phyloP scores from a whole-genome alignment of 106 monocot genomes.

The Platanthera zijinensis region DNA sequence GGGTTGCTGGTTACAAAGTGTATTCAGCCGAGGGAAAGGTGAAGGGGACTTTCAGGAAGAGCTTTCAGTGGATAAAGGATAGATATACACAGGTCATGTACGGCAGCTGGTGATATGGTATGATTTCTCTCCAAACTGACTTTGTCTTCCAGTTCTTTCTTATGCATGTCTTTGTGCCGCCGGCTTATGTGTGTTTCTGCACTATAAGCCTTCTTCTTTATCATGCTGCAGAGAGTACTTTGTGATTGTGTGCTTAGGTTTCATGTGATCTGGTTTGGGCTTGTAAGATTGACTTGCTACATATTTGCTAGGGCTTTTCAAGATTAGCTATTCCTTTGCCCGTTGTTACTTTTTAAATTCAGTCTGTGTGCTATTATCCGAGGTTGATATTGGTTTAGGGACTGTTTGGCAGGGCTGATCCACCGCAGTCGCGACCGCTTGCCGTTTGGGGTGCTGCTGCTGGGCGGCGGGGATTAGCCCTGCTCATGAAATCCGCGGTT shows the following conservation, averaged over 20 bases:
- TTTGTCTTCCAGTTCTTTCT: too few relatives aligned
- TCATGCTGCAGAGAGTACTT: not conserved
- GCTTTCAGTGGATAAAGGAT: slow-evolving; percentile 67
- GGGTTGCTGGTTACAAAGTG: slow-evolving; percentile 53
- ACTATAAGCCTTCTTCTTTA: too few relatives aligned
- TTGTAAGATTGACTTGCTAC: not conserved
- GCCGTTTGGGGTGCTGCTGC: too few relatives aligned
- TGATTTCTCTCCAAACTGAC: not conserved
- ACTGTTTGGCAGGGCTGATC: too few relatives aligned
- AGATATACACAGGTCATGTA: slow-evolving; percentile 31
- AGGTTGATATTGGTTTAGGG: not conserved
- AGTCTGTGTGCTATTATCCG: not conserved
- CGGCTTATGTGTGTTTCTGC: too few relatives aligned
- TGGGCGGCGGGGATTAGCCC: too few relatives aligned
- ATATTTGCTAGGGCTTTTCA: not conserved
- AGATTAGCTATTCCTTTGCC: not conserved
- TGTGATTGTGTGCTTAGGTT: not conserved
- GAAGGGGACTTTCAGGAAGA: slow-evolving; percentile 45
- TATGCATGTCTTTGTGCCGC: too few relatives aligned
- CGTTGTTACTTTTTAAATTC: not conserved
- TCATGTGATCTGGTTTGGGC: not conserved
- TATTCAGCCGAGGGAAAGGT: slow-evolving; percentile 58
- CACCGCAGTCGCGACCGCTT: too few relatives aligned
- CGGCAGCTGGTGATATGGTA: slow-evolving; percentile 36
- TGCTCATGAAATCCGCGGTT: too few relatives aligned